Percentiles rank a stretch among this genome's conserved stretches.
phyloP scores from a whole-genome alignment of 2,329 filamentous ascomycete genomes.

The Didymella exigua region DNA sequence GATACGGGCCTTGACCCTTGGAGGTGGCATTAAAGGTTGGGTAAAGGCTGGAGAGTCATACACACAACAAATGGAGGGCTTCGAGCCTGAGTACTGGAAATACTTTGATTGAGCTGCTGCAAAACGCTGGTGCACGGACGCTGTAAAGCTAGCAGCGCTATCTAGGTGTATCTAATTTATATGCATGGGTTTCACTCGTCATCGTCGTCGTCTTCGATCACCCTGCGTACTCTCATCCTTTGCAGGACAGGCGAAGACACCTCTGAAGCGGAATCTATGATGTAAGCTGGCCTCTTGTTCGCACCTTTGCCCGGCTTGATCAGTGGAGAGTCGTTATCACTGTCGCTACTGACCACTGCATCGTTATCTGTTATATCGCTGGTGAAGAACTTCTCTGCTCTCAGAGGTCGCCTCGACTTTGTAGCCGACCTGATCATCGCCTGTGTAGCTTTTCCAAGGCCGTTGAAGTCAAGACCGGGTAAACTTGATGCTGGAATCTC shows the following conservation, averaged over 20 bases:
- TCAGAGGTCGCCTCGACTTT: slow-evolving; percentile 26
- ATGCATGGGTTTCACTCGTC: slow-evolving; percentile 26
- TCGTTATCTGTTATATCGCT: slow-evolving; percentile 44
- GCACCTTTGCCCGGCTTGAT: slow-evolving; percentile 13
- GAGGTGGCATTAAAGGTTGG: slow-evolving; percentile 54
- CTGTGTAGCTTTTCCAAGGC: slow-evolving; percentile 42
- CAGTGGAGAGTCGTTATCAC: slow-evolving; percentile 34
- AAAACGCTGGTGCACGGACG: neutral
- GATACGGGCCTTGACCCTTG: slow-evolving; percentile 51
- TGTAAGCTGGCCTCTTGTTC: slow-evolving; percentile 24
- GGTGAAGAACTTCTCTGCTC: slow-evolving; percentile 43
- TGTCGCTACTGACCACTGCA: slow-evolving; percentile 44
- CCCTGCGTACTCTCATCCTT: slow-evolving; percentile 35
- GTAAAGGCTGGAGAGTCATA: slow-evolving; percentile 50
- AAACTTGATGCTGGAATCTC: slow-evolving; percentile 42
- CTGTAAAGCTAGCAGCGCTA: neutral
- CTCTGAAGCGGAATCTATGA: slow-evolving; percentile 34
- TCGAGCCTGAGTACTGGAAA: slow-evolving; percentile 50
- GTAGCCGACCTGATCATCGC: slow-evolving; percentile 36
- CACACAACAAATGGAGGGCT: slow-evolving; percentile 50
- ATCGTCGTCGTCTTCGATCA: slow-evolving; percentile 42
- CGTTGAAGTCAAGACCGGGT: slow-evolving; percentile 33
- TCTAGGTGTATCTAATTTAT: neutral
- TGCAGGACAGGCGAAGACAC: slow-evolving; percentile 29
- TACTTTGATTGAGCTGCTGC: slow-evolving; percentile 33